Percentiles rank a stretch among this genome's conserved stretches.
Evolutionary conservation across 225 moss, liverwort and hornwort genomes (phyloP).

Genomic region (Physcomitrium patens): DNA sequence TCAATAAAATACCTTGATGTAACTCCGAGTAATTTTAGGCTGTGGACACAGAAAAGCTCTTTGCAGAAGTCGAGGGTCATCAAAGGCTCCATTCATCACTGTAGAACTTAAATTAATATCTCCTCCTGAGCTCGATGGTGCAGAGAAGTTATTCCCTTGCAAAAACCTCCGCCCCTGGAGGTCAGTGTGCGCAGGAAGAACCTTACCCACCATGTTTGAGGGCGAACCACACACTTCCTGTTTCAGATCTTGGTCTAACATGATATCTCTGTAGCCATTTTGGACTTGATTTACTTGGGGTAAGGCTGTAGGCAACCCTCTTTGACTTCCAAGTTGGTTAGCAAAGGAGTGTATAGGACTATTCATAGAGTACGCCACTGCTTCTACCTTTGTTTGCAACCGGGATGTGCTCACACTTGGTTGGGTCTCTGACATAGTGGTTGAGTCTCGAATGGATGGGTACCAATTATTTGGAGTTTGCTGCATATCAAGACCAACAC

Average conservation of each 20-base stretch:
- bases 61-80: conserved; percentile 51
- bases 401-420: conserved; percentile 46
- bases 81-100: conserved; percentile 40
- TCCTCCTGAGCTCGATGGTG: conserved; percentile 38
- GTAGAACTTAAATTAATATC: conserved; percentile 34
- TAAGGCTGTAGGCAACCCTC: conserved; percentile 33
- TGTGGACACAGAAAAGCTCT: conserved; percentile 51
- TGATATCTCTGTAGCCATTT: conserved; percentile 37
- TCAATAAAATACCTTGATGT: conserved; percentile 60
- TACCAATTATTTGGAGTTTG: conserved; percentile 57
- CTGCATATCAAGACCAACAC: conserved; percentile 37
- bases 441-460: conserved; percentile 40
- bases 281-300: conserved; percentile 49
- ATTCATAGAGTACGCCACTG: conserved; percentile 25
- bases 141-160: conserved; percentile 34
- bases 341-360: conserved; percentile 26
- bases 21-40: conserved; percentile 68
- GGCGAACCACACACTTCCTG: too few species aligned
- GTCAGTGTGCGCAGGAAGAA: conserved; percentile 38
- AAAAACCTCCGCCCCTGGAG: conserved; percentile 38
- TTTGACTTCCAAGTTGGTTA: conserved; percentile 38
- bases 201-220: conserved; percentile 24
- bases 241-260: conserved; percentile 46
- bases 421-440: conserved; percentile 44
- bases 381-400: conserved; percentile 40